Conservation (phyloP, 805 yeast species). For the Metschnikowia lunata region DNA sequence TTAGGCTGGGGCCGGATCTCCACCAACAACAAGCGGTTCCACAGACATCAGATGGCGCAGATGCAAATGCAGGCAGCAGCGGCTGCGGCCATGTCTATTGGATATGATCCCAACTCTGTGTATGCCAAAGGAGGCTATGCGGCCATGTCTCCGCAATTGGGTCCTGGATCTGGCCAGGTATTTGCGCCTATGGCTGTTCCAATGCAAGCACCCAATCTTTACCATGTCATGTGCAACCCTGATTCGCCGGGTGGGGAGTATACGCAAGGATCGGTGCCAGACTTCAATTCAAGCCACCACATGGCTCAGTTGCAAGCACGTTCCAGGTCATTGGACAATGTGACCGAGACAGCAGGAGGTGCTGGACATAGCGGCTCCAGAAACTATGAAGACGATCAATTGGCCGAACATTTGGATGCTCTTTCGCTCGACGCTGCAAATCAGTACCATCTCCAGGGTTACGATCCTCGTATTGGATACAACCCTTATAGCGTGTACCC, state of each 20-base stretch:
- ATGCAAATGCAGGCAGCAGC: constrained; percentile 33
- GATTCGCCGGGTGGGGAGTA: not conserved
- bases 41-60: constrained; percentile 27
- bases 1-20: constrained; percentile 77
- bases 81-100: constrained; percentile 18
- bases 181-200: constrained; percentile 11
- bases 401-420: constrained; percentile 4
- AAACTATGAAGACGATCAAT: constrained; percentile 1
- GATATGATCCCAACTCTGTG: constrained; percentile 35
- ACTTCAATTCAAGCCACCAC: not conserved
- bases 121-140: constrained; percentile 5
- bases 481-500: not conserved
- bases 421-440: constrained; percentile 3
- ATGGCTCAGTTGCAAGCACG: not conserved
- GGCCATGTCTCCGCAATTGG: not conserved
- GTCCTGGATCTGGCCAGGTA: constrained; percentile 1
- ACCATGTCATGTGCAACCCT: constrained; percentile 5
- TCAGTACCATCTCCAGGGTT: not conserved
- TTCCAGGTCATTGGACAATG: constrained; percentile 7
- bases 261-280: not conserved
- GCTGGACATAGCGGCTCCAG: not conserved
- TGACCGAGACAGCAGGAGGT: not conserved
- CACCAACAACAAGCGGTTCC: constrained; percentile 5
- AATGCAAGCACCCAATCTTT: constrained; percentile 11
- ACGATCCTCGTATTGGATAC: not conserved